Conservation (phyloP, 352 stramenopile species). For the Globisporangium alternatum region DNA sequence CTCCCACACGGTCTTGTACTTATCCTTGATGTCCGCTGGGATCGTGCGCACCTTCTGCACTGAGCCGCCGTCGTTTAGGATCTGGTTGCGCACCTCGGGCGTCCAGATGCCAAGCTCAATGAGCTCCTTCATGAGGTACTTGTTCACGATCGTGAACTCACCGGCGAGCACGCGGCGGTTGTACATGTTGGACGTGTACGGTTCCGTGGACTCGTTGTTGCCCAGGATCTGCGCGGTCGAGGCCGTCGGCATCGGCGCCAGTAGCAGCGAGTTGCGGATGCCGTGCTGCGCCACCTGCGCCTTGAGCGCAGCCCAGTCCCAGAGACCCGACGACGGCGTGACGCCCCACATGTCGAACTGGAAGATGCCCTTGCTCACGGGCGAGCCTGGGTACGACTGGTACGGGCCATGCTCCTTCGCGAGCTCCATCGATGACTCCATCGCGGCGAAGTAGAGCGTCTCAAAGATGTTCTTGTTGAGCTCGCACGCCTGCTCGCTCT, state of each 20-base stretch:
- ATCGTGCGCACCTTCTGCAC: conserved; percentile 92
- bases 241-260: conserved; percentile 99
- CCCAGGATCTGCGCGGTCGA: conserved; percentile 99
- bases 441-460: conserved; percentile 98
- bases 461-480: conserved; percentile 99
- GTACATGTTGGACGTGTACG: conserved; percentile 99
- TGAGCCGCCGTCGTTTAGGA: conserved; percentile 96
- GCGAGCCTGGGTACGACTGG: conserved; percentile 95
- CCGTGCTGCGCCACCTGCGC: conserved; percentile 93
- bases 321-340: conserved; percentile 87
- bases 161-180: conserved; percentile 97
- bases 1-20: conserved; percentile 99
- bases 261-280: conserved; percentile 98
- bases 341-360: conserved; percentile 99
- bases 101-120: conserved; percentile 97
- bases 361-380: conserved; percentile 95
- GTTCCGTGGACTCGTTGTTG: conserved; percentile 99
- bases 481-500: conserved; percentile 87
- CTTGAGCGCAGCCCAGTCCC: conserved; percentile 96
- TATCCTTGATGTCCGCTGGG: conserved; percentile 84
- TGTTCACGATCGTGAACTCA: conserved; percentile 99
- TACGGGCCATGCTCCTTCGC: conserved; percentile 94
- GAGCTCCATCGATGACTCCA: conserved; percentile 96
- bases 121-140: conserved; percentile 98
- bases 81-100: conserved; percentile 96